Evolutionary conservation across 2,329 filamentous ascomycete species (phyloP).

Genomic region (Metarhizium anisopliae): DNA sequence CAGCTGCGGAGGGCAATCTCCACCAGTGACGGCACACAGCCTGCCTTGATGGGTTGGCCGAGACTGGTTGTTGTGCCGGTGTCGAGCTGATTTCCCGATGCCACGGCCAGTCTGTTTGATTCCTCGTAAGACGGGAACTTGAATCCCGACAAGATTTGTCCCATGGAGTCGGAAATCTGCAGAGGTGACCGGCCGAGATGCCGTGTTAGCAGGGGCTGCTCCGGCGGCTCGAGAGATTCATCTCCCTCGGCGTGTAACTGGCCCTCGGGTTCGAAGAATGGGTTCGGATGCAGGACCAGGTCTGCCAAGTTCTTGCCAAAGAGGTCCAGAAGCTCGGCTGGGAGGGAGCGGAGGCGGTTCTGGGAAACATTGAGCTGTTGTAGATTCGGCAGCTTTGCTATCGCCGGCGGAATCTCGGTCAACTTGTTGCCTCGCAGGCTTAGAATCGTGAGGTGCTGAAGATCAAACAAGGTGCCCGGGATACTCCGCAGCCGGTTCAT

Average conservation of each 20-base stretch:
- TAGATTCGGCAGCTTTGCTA: conserved; percentile 49
- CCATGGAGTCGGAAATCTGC: conserved; percentile 21
- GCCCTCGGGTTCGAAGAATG: conserved; percentile 38
- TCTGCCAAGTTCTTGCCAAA: conserved; percentile 39
- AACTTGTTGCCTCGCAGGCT: conserved; percentile 58
- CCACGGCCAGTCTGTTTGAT: conserved; percentile 14
- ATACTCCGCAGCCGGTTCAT: conserved; percentile 48
- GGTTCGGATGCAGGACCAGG: conserved; percentile 54
- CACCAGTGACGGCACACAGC: conserved; percentile 38
- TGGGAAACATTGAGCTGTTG: conserved; percentile 56
- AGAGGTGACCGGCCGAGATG: conserved; percentile 21
- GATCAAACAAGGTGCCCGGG: conserved; percentile 51
- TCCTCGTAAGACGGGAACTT: conserved; percentile 15
- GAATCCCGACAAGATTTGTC: conserved; percentile 21
- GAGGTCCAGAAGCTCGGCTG: conserved; percentile 52
- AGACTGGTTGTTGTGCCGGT: background rate
- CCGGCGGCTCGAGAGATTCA: background rate
- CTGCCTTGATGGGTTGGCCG: conserved; percentile 9
- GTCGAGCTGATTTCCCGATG: conserved; percentile 7
- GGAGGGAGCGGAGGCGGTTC: conserved; percentile 52
- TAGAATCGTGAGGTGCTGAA: conserved; percentile 54
- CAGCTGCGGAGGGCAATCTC: conserved; percentile 41
- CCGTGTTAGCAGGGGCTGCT: conserved; percentile 15
- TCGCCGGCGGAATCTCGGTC: conserved; percentile 48
- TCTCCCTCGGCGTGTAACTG: conserved; percentile 2